phyloP scores from a whole-genome alignment of 306 rosid species.

The Rosa rugosa region DNA sequence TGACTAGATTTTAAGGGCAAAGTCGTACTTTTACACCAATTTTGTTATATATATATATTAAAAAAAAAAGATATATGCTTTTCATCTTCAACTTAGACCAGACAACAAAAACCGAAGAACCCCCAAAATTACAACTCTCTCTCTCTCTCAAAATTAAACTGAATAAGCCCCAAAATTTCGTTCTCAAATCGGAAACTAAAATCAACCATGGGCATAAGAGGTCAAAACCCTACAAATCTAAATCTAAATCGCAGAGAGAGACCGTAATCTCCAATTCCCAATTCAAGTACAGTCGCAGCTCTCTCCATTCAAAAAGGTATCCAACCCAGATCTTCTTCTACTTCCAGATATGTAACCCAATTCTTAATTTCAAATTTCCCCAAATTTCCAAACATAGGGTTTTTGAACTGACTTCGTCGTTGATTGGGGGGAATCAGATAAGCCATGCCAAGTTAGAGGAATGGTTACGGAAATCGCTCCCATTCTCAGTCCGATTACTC shows the following conservation, averaged over 20 bases:
- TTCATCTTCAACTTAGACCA: too few relatives aligned
- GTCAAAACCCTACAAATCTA: slow-evolving; percentile 23
- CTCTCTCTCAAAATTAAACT: too few relatives aligned
- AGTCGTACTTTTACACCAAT: too few relatives aligned
- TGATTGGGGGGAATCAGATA: slow-evolving; percentile 21
- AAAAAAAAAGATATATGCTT: too few relatives aligned
- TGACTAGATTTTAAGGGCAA: too few relatives aligned
- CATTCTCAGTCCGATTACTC: slow-evolving; percentile 66
- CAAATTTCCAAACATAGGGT: background rate
- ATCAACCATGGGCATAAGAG: background rate
- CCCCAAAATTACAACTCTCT: too few relatives aligned
- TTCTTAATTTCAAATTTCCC: background rate
- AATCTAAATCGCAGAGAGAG: background rate
- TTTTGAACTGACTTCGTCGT: slow-evolving; percentile 1
- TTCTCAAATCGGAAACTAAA: too few relatives aligned
- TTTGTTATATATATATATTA: too few relatives aligned
- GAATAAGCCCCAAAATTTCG: too few relatives aligned
- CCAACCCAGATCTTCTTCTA: background rate
- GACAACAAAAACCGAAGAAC: too few relatives aligned
- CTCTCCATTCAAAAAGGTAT: background rate
- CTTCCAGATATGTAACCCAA: background rate
- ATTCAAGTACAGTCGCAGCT: background rate
- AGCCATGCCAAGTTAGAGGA: slow-evolving; percentile 77
- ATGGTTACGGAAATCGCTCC: slow-evolving; percentile 68
- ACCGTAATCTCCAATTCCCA: background rate